Evolutionary conservation across 2,329 filamentous ascomycete genomes (phyloP).

Genomic region (Aspergillus jensenii): DNA sequence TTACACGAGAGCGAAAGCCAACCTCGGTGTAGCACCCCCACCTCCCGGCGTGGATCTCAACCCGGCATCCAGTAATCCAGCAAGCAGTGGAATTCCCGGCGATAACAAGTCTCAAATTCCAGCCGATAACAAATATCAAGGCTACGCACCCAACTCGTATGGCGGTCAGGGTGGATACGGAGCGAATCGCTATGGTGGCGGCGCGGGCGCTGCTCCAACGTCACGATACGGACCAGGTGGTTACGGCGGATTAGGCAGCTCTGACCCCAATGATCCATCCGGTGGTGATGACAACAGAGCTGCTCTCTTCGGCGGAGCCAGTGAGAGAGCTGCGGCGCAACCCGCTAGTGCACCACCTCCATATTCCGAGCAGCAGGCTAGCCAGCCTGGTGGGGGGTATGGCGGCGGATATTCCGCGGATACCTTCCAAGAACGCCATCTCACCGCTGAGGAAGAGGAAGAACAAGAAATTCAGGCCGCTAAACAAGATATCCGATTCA

Average conservation of each 20-base stretch:
- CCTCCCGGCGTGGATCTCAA: slow-evolving; percentile 30
- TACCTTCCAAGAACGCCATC: slow-evolving; percentile 67
- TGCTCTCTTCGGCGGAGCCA: slow-evolving; percentile 60
- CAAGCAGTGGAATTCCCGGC: slow-evolving; percentile 22
- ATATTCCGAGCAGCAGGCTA: slow-evolving; percentile 25
- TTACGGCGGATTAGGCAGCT: slow-evolving; percentile 56
- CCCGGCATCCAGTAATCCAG: not conserved
- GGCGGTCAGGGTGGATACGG: slow-evolving; percentile 54
- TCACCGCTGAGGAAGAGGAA: slow-evolving; percentile 79
- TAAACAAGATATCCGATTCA: slow-evolving; percentile 71
- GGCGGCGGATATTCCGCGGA: slow-evolving; percentile 35
- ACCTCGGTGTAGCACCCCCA: slow-evolving; percentile 39
- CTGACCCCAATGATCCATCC: slow-evolving; percentile 50
- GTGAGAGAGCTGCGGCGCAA: slow-evolving; percentile 50
- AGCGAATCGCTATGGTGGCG: slow-evolving; percentile 53
- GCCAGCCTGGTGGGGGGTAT: slow-evolving; percentile 26
- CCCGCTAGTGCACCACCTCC: slow-evolving; percentile 31
- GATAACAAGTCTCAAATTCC: slow-evolving; percentile 27
- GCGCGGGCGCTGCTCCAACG: slow-evolving; percentile 43
- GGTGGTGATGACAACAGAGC: slow-evolving; percentile 55
- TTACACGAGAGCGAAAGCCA: slow-evolving; percentile 53
- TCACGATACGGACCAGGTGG: slow-evolving; percentile 52
- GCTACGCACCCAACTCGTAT: slow-evolving; percentile 54
- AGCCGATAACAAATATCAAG: slow-evolving; percentile 35
- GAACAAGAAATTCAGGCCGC: slow-evolving; percentile 70